These are phyloP conservation scores for Echinosophora koreensis DNA, from an alignment of 306 rosid species.

Conservation along the genomic window DNA sequence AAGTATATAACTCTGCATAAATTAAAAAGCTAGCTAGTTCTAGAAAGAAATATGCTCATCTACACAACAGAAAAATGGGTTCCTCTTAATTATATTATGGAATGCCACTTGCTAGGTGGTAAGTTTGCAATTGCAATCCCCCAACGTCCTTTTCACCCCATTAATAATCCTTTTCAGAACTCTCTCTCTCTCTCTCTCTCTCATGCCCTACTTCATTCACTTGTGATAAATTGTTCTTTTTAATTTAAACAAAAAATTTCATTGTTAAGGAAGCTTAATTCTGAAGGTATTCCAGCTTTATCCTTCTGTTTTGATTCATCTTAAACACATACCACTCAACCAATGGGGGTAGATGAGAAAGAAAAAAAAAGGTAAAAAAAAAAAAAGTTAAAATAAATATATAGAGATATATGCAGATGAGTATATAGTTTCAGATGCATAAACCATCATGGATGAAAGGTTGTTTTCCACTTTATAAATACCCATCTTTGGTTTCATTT, in stretches of 20 bases:
- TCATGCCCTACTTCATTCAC: constrained; percentile 42
- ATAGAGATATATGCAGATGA: not conserved
- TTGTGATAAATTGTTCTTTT: not conserved
- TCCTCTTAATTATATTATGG: constrained; percentile 34
- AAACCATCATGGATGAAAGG: constrained; percentile 45
- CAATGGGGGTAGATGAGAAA: not conserved
- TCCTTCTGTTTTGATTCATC: constrained; percentile 55
- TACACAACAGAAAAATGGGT: constrained; percentile 35
- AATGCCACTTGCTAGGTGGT: constrained; percentile 37
- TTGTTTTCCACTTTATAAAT: constrained; percentile 68
- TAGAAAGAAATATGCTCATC: constrained; percentile 25
- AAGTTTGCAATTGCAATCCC: constrained; percentile 44
- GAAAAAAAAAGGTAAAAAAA: not conserved
- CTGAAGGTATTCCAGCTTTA: constrained; percentile 45
- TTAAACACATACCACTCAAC: constrained; percentile 43
- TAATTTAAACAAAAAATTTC: not conserved
- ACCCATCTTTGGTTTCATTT: constrained; percentile 56
- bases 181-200: constrained; percentile 49
- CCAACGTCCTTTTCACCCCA: constrained; percentile 64
- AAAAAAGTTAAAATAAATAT: not conserved
- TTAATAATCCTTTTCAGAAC: constrained; percentile 59
- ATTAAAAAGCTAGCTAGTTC: constrained; percentile 3
- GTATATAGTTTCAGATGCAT: constrained; percentile 45
- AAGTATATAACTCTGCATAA: not conserved
- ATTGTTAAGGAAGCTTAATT: not conserved